Evolutionary conservation across 1,139 yeast genomes (phyloP).

Genomic region (Ogataea hybrid): DNA sequence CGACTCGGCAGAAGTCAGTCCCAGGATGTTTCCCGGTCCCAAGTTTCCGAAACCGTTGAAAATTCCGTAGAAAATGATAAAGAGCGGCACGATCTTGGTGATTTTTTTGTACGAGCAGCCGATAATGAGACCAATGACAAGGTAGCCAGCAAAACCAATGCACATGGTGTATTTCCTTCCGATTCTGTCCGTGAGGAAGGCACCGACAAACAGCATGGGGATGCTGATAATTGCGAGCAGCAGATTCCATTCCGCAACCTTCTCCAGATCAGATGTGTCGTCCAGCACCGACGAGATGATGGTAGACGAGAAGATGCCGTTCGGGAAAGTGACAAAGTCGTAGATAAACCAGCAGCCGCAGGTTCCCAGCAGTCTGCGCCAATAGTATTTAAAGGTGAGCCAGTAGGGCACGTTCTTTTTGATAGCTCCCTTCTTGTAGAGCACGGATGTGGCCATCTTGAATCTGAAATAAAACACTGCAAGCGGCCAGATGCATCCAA

Average conservation of each 20-base stretch:
- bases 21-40: slow-evolving; percentile 79
- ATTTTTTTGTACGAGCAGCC: slow-evolving; percentile 54
- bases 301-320: slow-evolving; percentile 55
- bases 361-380: slow-evolving; percentile 54
- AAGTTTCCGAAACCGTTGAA: slow-evolving; percentile 62
- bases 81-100: slow-evolving; percentile 48
- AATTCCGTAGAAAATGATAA: slow-evolving; percentile 57
- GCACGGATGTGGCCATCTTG: slow-evolving; percentile 65
- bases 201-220: slow-evolving; percentile 62
- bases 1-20: slow-evolving; percentile 63
- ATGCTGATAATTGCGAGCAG: slow-evolving; percentile 50
- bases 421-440: slow-evolving; percentile 54
- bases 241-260: slow-evolving; percentile 58
- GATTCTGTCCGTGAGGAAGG: slow-evolving; percentile 48
- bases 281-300: slow-evolving; percentile 48
- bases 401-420: slow-evolving; percentile 51
- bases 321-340: slow-evolving; percentile 65
- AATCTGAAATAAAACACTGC: slow-evolving; percentile 68
- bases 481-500: slow-evolving; percentile 75
- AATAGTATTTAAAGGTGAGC: slow-evolving; percentile 51
- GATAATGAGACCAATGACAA: slow-evolving; percentile 57
- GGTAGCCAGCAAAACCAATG: slow-evolving; percentile 56
- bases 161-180: slow-evolving; percentile 60
- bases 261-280: slow-evolving; percentile 39
- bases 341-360: slow-evolving; percentile 63